phyloP scores from a whole-genome alignment of 208 protist species.

The Leishmania braziliensis region DNA sequence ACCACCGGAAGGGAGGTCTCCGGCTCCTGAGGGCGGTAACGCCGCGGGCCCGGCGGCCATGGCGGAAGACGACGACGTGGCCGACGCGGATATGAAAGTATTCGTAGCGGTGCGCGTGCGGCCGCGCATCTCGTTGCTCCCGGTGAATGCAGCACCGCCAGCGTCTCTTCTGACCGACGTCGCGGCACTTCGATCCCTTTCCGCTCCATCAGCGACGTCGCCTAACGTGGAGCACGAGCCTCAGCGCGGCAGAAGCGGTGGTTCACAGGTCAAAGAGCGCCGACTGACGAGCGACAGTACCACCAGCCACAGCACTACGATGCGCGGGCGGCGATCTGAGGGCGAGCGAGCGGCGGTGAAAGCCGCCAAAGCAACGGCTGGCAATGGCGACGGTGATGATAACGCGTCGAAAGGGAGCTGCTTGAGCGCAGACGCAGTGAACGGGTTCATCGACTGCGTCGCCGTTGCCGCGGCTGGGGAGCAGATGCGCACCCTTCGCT shows the following conservation, averaged over 20 bases:
- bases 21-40: neutral
- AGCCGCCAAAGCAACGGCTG: neutral
- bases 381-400: neutral
- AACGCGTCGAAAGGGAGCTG: conserved; percentile 7
- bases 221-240: neutral
- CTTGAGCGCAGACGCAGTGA: conserved; percentile 20
- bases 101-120: conserved; percentile 58
- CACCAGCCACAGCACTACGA: neutral
- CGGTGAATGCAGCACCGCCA: neutral
- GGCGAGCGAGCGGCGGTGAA: neutral
- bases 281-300: neutral
- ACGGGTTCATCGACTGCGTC: conserved; percentile 38
- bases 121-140: conserved; percentile 15
- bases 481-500: conserved; percentile 28
- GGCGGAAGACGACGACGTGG: neutral
- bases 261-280: neutral
- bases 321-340: neutral
- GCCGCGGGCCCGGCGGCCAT: neutral
- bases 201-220: neutral
- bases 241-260: neutral
- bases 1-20: neutral
- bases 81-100: conserved; percentile 8
- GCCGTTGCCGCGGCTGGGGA: neutral
- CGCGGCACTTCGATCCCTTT: neutral
- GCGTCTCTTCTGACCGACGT: neutral